phyloP scores from a whole-genome alignment of 1,284 basidiomycete genomes.

The Prillingera fragicola region DNA sequence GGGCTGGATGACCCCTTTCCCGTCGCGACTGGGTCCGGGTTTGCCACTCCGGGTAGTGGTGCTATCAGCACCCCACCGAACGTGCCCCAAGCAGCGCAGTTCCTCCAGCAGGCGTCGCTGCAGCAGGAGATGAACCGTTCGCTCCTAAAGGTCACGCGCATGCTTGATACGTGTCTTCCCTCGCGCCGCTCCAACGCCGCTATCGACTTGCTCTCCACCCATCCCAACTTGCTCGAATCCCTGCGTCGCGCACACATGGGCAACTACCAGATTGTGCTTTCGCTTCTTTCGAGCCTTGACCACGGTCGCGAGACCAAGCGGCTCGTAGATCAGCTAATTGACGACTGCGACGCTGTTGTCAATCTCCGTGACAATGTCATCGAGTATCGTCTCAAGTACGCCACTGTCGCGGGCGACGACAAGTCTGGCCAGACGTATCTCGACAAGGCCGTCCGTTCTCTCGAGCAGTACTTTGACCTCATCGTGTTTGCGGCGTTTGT shows the following conservation, averaged over 20 bases:
- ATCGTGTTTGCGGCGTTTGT: constrained; percentile 92
- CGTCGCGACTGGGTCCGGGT: constrained; percentile 30
- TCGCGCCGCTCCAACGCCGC: constrained; percentile 57
- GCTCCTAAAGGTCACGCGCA: constrained; percentile 73
- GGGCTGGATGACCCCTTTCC: constrained; percentile 72
- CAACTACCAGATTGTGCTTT: constrained; percentile 82
- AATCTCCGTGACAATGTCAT: constrained; percentile 87
- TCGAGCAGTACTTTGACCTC: constrained; percentile 75
- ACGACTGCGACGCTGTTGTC: constrained; percentile 81
- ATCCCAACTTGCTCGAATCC: constrained; percentile 73
- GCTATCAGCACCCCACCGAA: constrained; percentile 19
- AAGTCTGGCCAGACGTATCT: constrained; percentile 48
- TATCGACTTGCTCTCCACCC: constrained; percentile 72
- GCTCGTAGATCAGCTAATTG: constrained; percentile 80
- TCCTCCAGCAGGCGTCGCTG: constrained; percentile 61
- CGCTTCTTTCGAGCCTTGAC: constrained; percentile 81
- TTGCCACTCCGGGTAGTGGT: constrained; percentile 21
- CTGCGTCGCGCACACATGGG: constrained; percentile 81
- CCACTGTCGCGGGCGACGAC: constrained; percentile 70
- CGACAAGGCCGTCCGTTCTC: constrained; percentile 49
- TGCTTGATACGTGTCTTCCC: constrained; percentile 57
- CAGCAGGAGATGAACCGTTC: constrained; percentile 80
- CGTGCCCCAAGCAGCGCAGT: constrained; percentile 40
- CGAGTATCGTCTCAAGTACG: constrained; percentile 73
- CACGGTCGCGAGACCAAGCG: constrained; percentile 73